A percentile compares a stretch with the other conserved stretches of the same genome.
Conservation (phyloP, 768 basidiomycete species). For the Russula compacta region DNA sequence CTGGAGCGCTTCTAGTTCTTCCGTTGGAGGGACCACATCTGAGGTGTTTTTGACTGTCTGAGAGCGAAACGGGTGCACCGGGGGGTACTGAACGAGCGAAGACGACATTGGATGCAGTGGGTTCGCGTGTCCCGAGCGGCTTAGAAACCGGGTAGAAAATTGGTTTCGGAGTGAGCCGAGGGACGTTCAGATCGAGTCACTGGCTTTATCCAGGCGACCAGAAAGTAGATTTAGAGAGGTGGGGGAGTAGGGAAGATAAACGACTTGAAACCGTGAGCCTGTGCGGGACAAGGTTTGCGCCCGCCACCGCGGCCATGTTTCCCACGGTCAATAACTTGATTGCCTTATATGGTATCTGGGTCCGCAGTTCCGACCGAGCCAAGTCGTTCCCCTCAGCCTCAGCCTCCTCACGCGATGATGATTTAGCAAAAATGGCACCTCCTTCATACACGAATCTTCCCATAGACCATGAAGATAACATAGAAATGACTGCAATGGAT, state of each 20-base stretch:
- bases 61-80: constrained; percentile 45
- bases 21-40: constrained; percentile 58
- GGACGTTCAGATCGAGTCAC: not conserved
- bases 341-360: not conserved
- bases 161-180: not conserved
- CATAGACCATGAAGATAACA: constrained; percentile 15
- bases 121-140: constrained; percentile 7
- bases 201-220: not conserved
- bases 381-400: not conserved
- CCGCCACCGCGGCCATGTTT: constrained; percentile 16
- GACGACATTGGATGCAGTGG: constrained; percentile 43
- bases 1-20: constrained; percentile 61
- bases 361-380: too few species aligned
- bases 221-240: not conserved
- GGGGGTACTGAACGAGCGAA: constrained; percentile 42
- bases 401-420: not conserved
- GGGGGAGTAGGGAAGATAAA: not conserved
- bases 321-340: constrained; percentile 16
- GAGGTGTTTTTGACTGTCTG: constrained; percentile 53
- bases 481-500: constrained; percentile 31
- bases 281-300: constrained; percentile 21
- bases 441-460: not conserved
- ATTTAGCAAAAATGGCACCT: not conserved
- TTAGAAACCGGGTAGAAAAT: constrained; percentile 1
- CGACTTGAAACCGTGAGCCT: constrained; percentile 4